These are phyloP conservation scores for Penium margaritaceum DNA, from an alignment of 139 green algal species.

Conservation along the genomic window DNA sequence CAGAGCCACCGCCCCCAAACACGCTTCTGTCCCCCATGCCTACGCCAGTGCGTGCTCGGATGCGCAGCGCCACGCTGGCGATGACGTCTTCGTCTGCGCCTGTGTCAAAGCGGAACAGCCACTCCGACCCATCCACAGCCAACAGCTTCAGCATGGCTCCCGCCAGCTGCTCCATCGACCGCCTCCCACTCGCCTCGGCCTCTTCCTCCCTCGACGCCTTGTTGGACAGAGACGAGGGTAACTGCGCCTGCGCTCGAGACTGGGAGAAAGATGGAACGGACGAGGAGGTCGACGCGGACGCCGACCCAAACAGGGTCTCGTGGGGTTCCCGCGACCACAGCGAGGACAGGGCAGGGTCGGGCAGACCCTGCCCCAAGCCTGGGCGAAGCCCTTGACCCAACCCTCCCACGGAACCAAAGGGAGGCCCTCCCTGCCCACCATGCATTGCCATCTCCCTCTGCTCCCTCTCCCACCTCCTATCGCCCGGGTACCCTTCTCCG, in stretches of 20 bases:
- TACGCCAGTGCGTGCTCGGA: neutral
- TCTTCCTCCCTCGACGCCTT: too few relatives aligned
- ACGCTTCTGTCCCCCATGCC: neutral
- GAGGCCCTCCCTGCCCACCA: too few relatives aligned
- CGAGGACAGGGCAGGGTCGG: too few relatives aligned
- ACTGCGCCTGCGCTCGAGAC: too few relatives aligned
- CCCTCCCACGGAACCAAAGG: too few relatives aligned
- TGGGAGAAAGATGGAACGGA: neutral
- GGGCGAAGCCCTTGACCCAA: too few relatives aligned
- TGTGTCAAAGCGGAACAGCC: constrained; percentile 27
- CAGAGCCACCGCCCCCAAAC: too few relatives aligned
- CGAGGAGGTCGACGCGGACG: neutral
- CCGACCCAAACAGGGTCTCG: constrained; percentile 20
- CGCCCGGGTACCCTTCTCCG: too few relatives aligned
- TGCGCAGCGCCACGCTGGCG: neutral
- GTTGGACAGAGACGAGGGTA: too few relatives aligned
- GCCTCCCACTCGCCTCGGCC: neutral
- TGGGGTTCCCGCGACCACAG: constrained; percentile 12
- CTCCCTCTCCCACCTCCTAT: too few relatives aligned
- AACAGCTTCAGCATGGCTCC: constrained; percentile 1
- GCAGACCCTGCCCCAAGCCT: too few relatives aligned
- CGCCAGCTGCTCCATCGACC: neutral
- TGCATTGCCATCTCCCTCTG: too few relatives aligned
- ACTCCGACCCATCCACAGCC: constrained; percentile 6
- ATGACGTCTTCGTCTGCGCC: constrained; percentile 21